Base-by-base conservation (phyloP, 495 filamentous ascomycete species). In the Saxispiralis lemnorum region DNA sequence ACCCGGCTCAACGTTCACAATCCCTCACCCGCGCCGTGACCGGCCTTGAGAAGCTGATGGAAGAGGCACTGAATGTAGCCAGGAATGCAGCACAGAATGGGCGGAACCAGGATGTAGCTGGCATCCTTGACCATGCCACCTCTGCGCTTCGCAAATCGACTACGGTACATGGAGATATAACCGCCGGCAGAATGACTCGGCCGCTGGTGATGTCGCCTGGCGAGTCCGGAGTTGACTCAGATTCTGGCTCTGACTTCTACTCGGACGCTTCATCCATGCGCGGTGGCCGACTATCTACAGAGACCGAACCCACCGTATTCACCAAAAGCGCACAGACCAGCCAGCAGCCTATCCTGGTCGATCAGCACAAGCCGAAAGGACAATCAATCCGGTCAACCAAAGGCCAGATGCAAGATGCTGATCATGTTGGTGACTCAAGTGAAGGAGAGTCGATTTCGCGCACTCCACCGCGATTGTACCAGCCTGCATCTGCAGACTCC, bases 61-160 rank as follows among this genome's bases (percentile, higher is more conserved):
- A 56, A 35, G 52, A 62, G 31, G 59, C 59, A 11, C 39, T 54
- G 18, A 14, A 46, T 11, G 48, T 57, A 12, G 56, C 58, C 18
- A 51, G 53, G 31, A 50, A 54, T 28, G 52, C 55, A 1, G 43
- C 43, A 19, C 37, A 57, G 28, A 44, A 37, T 31, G 43, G 49
- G 12, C 43, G 50, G 14, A 30, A 45, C 5, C 46, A 54, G 7
- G 58, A 60, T 35, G 53, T 58, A 1, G 46, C 51, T n/a, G 36
- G 52, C 15, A 58, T 62, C 11, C 55, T 62, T 15, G 48, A 57
- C 40, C 51, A 46, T 33, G 59, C 57, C 1, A 49, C 52, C 2
- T 41, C 48, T 15, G 51, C 55, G 1, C 35, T 60, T 10, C 43
- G 45, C n/a, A 46, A 41, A 45, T 47, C 55, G 11, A 55, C 46